Evolutionary conservation across 805 yeast genomes (phyloP).

Genomic region (Yarrowia yakushimensis): DNA sequence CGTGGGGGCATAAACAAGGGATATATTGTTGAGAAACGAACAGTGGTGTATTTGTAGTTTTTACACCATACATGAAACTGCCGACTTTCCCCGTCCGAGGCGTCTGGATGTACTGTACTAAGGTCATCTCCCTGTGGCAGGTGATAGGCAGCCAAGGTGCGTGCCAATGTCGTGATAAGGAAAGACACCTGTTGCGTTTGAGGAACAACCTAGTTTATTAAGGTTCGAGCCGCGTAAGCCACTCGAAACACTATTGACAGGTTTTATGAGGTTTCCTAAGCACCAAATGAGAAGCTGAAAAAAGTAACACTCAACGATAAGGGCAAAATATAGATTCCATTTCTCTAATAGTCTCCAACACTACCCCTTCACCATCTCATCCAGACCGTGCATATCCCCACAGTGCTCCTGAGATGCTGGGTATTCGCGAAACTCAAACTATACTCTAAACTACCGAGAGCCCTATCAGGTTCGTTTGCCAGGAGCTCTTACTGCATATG

Average conservation of each 20-base stretch:
- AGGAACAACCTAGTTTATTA: neutral
- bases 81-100: neutral
- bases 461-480: neutral
- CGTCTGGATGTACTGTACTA: neutral
- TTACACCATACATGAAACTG: too few species aligned
- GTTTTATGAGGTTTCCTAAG: neutral
- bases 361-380: neutral
- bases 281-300: neutral
- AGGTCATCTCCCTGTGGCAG: neutral
- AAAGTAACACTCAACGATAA: too few species aligned
- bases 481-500: neutral
- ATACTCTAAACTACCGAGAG: neutral
- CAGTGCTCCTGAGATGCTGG: neutral
- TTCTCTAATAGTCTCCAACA: neutral
- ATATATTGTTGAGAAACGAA: too few species aligned
- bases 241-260: neutral
- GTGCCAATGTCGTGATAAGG: slow-evolving; percentile 11
- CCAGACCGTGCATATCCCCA: neutral
- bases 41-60: too few species aligned
- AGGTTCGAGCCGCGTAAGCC: slow-evolving; percentile 9
- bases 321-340: neutral
- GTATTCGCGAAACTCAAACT: neutral
- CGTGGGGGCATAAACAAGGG: neutral
- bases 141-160: neutral
- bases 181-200: neutral